Base-by-base conservation (phyloP, 2,329 filamentous ascomycete genomes). In the Sporothrix dimorphospora region DNA sequence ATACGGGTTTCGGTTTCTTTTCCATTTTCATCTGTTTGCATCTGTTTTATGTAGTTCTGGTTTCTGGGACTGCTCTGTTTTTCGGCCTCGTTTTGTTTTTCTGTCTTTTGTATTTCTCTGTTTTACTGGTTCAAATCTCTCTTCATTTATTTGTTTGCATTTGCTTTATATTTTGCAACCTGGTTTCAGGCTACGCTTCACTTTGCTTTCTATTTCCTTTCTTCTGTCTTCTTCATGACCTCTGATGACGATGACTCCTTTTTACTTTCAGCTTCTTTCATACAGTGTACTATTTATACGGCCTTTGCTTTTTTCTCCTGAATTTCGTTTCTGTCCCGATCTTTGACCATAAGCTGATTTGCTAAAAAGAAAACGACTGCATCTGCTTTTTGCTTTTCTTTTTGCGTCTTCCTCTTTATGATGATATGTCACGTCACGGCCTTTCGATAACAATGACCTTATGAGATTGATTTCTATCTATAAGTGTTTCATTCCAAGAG, bases 161-260 rank as follows among this genome's bases (percentile, higher is more conserved):
- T 19, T 27, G 6, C 19, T 65, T 12, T 55, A 47, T 19, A 12
- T 63, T 65, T 65, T 55, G 49, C 49, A 53, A 42, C 24, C 14
- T 40, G 66, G 11, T 27, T 49, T 47, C 21, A 55, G 21, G 21
- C 19, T 55, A 66, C 47, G 38, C 49, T 45, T 53, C 16, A 47
- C 40, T 57, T 38, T 65, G 51, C 21, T 53, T 63, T 53, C 14
- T 11, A 65, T 73, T 65, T 53, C 21, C 27, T 71, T 71, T 61
- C 42, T 70, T 40, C 34, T 47, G 51, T 57, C 67, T 69, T 51
- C 68, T 70, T 61, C 38, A 70, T 61, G 68, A 70, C 68, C 38
- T 61, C 65, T 70, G 68, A 70, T 70, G 68, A 70, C 55, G 68
- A 70, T 49, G 51, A 27, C 49, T 21, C 6, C 14, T 69, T 40